Evolutionary conservation across 2,329 filamentous ascomycete genomes (phyloP), one percentile per base, ranked within the genome.

Genomic region (Phyllosticta capitalensis): DNA sequence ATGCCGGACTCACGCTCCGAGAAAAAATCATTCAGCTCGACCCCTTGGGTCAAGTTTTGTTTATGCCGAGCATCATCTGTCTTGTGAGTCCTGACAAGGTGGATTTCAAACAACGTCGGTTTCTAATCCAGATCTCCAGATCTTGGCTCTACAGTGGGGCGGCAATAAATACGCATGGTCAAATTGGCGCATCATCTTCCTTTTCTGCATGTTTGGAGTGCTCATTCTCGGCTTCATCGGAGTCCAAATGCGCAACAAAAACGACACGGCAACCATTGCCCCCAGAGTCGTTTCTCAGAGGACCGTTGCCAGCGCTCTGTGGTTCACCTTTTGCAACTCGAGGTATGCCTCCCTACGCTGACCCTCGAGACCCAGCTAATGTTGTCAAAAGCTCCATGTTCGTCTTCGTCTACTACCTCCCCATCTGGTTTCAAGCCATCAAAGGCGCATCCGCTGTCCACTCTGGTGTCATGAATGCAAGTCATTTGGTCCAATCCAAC

Each of bases 381-480:
- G 5, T 6, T n/a, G 38, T 7, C 38, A n/a, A 45, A 4, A 45
- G 51, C 2, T 52, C 33, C 19, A 77, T 77, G 67, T 63, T 78
- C 61, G 64, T 75, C 22, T 68, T 60, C 26, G 26, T 76, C 68
- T 79, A 75, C 63, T 79, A 75, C 64, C 67, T 78, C 56, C 74
- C 67, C 60, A 79, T 74, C 71, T 78, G 75, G 77, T 79, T 75
- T 72, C 76, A 79, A 63, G 76, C 77, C 20, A 77, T 80, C 68
- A 76, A 79, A 61, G 74, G 75, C 10, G 73, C 69, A 1, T 71
- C 69, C 0, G 76, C 78, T 7, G 73, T 74, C 22, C 73, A 75
- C 33, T 78, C 77, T 17, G 77, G 76, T 12, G 78, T 79, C 62
- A 60, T 60, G 58, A 54, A 26, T n/a, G 38, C n/a, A n/a, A 45